phyloP scores from a whole-genome alignment of 2,329 filamentous ascomycete species.

The Trichoderma guizhouense region DNA sequence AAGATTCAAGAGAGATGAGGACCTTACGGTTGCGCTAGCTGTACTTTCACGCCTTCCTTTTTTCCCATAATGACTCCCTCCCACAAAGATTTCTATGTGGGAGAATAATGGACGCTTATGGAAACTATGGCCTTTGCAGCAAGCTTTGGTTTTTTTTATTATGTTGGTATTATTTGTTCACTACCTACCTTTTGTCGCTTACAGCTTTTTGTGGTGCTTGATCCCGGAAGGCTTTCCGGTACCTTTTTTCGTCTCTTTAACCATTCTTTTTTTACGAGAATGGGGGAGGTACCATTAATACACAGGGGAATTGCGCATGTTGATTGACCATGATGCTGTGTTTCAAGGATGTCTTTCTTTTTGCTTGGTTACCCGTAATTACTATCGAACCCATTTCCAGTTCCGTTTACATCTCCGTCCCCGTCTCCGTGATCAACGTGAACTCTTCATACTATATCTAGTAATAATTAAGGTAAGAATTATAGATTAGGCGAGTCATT shows the following conservation, averaged over 20 bases:
- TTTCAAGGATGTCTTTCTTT: not conserved
- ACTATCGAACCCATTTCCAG: not conserved
- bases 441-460: not conserved
- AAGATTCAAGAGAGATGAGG: conserved; percentile 16
- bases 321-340: not conserved
- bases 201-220: conserved; percentile 14
- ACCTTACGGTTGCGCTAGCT: conserved; percentile 16
- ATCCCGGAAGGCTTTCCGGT: conserved; percentile 14
- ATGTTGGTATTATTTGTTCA: conserved; percentile 20
- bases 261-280: conserved; percentile 16
- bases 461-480: not conserved
- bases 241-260: conserved; percentile 4
- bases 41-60: conserved; percentile 14
- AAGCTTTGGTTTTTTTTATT: conserved; percentile 17
- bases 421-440: not conserved
- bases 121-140: conserved; percentile 17
- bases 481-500: not conserved
- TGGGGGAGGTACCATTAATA: conserved; percentile 22
- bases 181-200: conserved; percentile 18
- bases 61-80: conserved; percentile 10
- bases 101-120: conserved; percentile 16
- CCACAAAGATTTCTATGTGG: not conserved
- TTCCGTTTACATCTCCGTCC: not conserved
- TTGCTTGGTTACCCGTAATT: not conserved
- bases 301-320: conserved; percentile 8